Evolutionary conservation across 2,329 filamentous ascomycete species (phyloP), one percentile per base, ranked within the genome.

Genomic region (Leptographium flavum): DNA sequence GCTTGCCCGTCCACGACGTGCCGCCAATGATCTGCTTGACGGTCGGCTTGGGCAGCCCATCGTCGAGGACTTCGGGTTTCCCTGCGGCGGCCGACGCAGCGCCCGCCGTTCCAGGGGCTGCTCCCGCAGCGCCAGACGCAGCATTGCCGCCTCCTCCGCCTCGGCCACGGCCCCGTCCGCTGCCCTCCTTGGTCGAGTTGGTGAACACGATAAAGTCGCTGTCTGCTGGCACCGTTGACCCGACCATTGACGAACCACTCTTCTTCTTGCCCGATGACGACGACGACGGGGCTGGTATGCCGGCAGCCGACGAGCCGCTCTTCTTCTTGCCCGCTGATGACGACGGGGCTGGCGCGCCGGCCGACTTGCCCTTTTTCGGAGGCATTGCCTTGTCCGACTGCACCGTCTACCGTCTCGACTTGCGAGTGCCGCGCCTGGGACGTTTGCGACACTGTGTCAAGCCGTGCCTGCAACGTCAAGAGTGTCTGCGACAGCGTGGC

Each of bases 1-100:
- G 68, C 61, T 98, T 98, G 35, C 92, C 92, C 0, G 92, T 98
- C 92, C 92, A 98, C 54, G 87, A 95, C 47, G 87, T 79, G 41
- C 92, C 92, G 36, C 87, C 92, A 57, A 98, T 94, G 52, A 98
- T 68, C 54, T 93, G 86, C 62, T 82, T 81, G 38, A 74, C 73
- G 2, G 79, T 79, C 14, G 75, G 77, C 54, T 79, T 76, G 0
- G 73, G 73, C 4, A 71, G 71, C 0, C 63, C 40, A 14, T 42
- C 40, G 1, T 2, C 22, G 1, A 19, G n/a, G 4, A 17, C 9
- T 11, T n/a, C 70, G 2, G 58, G 30, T 5, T 7, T 22, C 1
- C 5, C 2, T 15, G 19, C 28, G 1, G 21, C 15, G 9, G 9
- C 37, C 7, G 22, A 3, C 4, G 3, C 47, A 1, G n/a, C n/a